Conservation (phyloP, 2,329 filamentous ascomycete species). For the Sarocladiaceae sp. region DNA sequence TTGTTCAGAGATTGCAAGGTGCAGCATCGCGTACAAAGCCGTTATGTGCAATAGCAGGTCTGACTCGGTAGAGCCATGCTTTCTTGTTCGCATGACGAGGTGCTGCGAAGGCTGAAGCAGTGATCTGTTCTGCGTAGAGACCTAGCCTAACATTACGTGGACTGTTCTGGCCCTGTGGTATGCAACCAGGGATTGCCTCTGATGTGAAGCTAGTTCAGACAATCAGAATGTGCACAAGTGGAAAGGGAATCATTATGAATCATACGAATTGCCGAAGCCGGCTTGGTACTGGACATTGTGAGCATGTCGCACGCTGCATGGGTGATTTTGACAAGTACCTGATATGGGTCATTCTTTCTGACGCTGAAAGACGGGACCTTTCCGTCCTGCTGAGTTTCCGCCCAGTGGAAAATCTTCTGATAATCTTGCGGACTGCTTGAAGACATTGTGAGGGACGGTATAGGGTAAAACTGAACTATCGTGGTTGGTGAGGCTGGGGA, state of each 20-base stretch:
- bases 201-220: conserved; percentile 30
- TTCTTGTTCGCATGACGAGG: conserved; percentile 24
- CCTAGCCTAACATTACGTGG: conserved; percentile 38
- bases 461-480: background rate
- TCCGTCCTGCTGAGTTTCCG: conserved; percentile 54
- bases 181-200: conserved; percentile 40
- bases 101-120: conserved; percentile 33
- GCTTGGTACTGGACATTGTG: background rate
- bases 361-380: conserved; percentile 48
- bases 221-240: background rate
- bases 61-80: conserved; percentile 30
- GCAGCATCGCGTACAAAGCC: background rate
- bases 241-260: background rate
- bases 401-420: conserved; percentile 52
- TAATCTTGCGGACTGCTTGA: conserved; percentile 29
- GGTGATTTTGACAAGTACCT: conserved; percentile 17
- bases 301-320: background rate
- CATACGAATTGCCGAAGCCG: conserved; percentile 4
- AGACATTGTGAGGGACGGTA: background rate
- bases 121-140: conserved; percentile 44
- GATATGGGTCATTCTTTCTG: conserved; percentile 34
- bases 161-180: conserved; percentile 39
- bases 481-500: background rate
- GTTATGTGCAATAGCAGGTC: conserved; percentile 27
- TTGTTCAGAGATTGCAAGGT: background rate